Evolutionary conservation across 495 filamentous ascomycete species (phyloP).

Genomic region (Penicillium cinerascens): DNA sequence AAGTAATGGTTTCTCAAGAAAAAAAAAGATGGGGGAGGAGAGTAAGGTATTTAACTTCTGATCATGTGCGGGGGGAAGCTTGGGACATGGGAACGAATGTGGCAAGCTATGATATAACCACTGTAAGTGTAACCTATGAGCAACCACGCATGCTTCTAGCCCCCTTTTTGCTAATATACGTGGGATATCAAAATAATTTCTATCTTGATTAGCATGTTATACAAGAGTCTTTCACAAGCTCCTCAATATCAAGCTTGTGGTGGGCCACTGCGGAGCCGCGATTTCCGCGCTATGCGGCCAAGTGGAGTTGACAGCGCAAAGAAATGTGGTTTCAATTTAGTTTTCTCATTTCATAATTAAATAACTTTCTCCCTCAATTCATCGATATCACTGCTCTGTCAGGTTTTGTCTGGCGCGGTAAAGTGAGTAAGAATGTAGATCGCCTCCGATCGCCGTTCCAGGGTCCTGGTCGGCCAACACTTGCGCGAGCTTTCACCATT

Average conservation of each 20-base stretch:
- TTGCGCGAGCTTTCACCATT: not conserved
- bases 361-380: not conserved
- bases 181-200: not conserved
- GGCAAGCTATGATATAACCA: slow-evolving; percentile 29
- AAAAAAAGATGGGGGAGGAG: not conserved
- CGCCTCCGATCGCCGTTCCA: not conserved
- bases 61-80: slow-evolving; percentile 20
- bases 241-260: not conserved
- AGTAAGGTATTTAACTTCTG: not conserved
- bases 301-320: not conserved
- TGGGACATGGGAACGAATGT: slow-evolving; percentile 7
- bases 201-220: not conserved
- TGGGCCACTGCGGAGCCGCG: not conserved
- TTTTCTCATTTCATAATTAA: not conserved
- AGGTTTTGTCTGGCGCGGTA: not conserved
- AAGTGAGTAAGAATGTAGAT: not conserved
- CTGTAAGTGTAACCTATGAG: slow-evolving; percentile 6
- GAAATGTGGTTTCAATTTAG: not conserved
- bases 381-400: not conserved
- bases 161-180: not conserved
- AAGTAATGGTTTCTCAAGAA: not conserved
- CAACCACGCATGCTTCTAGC: not conserved
- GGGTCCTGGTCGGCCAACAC: not conserved
- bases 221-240: not conserved
- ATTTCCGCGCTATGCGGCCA: not conserved